Base-by-base conservation (phyloP, 305 asterid genomes). In the Andrographis paniculata region DNA sequence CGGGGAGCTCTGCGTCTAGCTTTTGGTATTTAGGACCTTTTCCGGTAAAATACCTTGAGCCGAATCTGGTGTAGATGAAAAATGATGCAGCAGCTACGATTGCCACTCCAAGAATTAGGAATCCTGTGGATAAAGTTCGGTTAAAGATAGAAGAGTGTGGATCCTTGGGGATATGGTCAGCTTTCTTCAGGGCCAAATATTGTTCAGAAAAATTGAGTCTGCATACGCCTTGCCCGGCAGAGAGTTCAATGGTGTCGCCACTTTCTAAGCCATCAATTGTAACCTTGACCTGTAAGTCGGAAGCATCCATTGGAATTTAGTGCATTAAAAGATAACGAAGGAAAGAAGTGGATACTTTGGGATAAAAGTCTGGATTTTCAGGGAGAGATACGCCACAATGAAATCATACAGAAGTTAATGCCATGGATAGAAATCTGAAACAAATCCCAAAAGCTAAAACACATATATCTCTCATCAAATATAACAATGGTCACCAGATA, bases 1-100 rank as follows among this genome's bases (percentile, higher is more conserved):
- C 67, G 11, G 97, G 97, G 50, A 87, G 67, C 64, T 73, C 92
- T 86, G 58, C 71, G 45, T 78, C 94, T 14, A 78, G 72, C 68
- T 60, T 84, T 69, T 76, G 80, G 65, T 78, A 80, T 58, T 55
- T 83, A 18, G 53, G 52, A 28, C 42, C 55, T 36, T 47, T 74
- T 57, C 62, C 63, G 17, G 69, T 59, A 53, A 66, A 56, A 61
- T 50, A 65, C 57, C 58, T 70, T 53, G 53, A 50, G 61, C 76
- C 59, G 43, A 65, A 54, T 42, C 59, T 72, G 50, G 69, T 19
- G 40, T 75, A 63, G 39, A 45, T 50, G 70, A 70, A 71, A 44
- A 71, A 56, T 2, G 78, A 72, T 14, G 65, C 59, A 13, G 59
- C 38, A 33, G 64, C 48, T 50, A 67, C 20, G 24, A 77, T 40